Percentiles rank a stretch among this genome's conserved stretches.
These are phyloP conservation scores for Neospermospora avenae DNA, from an alignment of 2,329 filamentous ascomycete species.

Conservation along the genomic window DNA sequence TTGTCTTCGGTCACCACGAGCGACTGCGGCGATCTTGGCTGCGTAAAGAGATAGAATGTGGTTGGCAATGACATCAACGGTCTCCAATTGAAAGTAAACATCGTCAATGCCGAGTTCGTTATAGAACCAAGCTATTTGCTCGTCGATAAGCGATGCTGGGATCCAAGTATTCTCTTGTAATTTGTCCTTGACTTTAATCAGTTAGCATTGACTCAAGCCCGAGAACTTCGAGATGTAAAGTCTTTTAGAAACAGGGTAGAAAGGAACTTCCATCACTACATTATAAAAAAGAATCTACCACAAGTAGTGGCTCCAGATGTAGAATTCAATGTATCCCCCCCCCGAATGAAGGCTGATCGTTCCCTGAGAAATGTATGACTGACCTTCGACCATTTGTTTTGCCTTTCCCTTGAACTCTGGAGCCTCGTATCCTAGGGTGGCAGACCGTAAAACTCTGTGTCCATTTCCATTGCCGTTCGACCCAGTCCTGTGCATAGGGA, in stretches of 20 bases:
- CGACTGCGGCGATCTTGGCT: conserved; percentile 91
- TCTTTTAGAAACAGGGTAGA: too few species aligned
- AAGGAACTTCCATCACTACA: too few species aligned
- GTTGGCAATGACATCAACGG: conserved; percentile 80
- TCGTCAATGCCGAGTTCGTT: conserved; percentile 96
- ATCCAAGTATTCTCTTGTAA: conserved; percentile 73
- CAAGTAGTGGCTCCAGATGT: too few species aligned
- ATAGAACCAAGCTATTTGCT: conserved; percentile 95
- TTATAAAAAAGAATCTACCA: too few species aligned
- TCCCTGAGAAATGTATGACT: conserved; percentile 11
- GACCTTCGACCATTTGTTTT: conserved; percentile 56
- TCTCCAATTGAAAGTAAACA: conserved; percentile 94
- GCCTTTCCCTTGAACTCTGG: conserved; percentile 91
- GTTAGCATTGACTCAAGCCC: conserved; percentile 17
- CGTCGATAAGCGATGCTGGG: conserved; percentile 75
- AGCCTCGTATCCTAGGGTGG: conserved; percentile 90
- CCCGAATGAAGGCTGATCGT: not conserved
- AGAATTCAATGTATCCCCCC: too few species aligned
- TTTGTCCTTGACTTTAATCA: conserved; percentile 59
- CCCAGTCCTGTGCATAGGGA: conserved; percentile 59
- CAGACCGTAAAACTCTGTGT: conserved; percentile 76
- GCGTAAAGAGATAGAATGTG: conserved; percentile 96
- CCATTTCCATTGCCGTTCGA: conserved; percentile 48
- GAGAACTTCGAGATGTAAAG: too few species aligned
- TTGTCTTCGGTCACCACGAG: conserved; percentile 87